These are phyloP conservation scores for Epichloe elymi DNA, from an alignment of 2,329 filamentous ascomycete genomes.

Conservation along the genomic window DNA sequence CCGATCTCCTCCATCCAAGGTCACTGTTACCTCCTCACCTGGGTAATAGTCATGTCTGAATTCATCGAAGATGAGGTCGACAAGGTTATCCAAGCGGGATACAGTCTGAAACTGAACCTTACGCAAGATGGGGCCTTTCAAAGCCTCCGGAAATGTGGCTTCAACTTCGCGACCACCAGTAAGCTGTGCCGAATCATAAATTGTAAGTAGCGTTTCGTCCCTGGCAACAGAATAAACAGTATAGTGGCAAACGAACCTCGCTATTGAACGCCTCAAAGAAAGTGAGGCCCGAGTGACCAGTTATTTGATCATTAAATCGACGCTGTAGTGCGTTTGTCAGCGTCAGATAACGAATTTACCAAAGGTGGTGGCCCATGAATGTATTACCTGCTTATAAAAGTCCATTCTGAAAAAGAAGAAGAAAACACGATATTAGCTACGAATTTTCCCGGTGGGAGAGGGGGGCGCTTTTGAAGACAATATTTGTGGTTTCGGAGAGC, in stretches of 20 bases:
- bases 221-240: neutral
- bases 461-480: neutral
- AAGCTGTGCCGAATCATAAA: constrained; percentile 32
- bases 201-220: neutral
- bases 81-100: constrained; percentile 73
- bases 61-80: constrained; percentile 56
- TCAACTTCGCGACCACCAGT: constrained; percentile 81
- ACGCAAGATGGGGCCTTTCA: constrained; percentile 82
- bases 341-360: too few species aligned
- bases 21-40: constrained; percentile 68
- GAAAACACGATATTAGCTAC: constrained; percentile 7
- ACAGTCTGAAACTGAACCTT: constrained; percentile 85
- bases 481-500: neutral
- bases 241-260: constrained; percentile 46
- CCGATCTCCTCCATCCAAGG: constrained; percentile 54
- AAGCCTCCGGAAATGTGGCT: constrained; percentile 75
- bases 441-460: too few species aligned
- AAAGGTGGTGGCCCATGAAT: neutral
- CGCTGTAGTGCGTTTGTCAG: constrained; percentile 35
- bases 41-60: constrained; percentile 89
- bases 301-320: constrained; percentile 91
- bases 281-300: constrained; percentile 76
- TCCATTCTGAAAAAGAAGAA: constrained; percentile 50
- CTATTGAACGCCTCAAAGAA: constrained; percentile 90
- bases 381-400: constrained; percentile 71